phyloP scores from a whole-genome alignment of 768 basidiomycete genomes.

The Lentinula aciculospora region DNA sequence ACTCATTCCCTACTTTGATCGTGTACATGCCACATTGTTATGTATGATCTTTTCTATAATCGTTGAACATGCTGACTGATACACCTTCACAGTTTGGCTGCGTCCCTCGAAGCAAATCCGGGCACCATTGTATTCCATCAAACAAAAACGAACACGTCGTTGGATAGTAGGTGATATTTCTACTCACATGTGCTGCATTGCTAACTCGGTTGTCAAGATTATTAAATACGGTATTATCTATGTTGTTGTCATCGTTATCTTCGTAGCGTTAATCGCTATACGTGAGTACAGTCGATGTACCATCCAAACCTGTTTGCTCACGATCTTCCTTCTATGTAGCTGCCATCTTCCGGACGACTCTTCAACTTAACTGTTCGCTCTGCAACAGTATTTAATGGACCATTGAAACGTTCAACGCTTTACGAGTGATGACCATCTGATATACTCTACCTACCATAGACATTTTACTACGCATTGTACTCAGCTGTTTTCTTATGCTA shows the following conservation, averaged over 20 bases:
- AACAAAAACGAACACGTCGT: constrained; percentile 84
- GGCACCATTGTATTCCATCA: constrained; percentile 84
- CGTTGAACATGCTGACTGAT: background rate
- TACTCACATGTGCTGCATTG: background rate
- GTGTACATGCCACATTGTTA: constrained; percentile 83
- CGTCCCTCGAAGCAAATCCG: constrained; percentile 92
- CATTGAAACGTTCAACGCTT: constrained; percentile 14
- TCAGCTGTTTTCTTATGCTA: background rate
- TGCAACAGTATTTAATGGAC: constrained; percentile 60
- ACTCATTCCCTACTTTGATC: constrained; percentile 87
- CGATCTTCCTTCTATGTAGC: constrained; percentile 31
- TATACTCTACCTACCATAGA: constrained; percentile 18
- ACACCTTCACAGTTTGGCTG: constrained; percentile 70
- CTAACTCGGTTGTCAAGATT: constrained; percentile 41
- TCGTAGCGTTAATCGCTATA: constrained; percentile 71
- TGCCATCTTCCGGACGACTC: constrained; percentile 49
- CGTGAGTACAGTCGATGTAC: constrained; percentile 45
- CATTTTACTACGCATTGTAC: constrained; percentile 5
- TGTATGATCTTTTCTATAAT: constrained; percentile 51
- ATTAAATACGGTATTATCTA: constrained; percentile 83
- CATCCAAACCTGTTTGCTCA: background rate
- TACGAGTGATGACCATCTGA: constrained; percentile 21
- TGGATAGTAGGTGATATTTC: constrained; percentile 62
- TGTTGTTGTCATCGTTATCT: constrained; percentile 57
- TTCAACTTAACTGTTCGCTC: constrained; percentile 60